phyloP scores from a whole-genome alignment of 805 yeast genomes.

The Lipomyces oligophaga region DNA sequence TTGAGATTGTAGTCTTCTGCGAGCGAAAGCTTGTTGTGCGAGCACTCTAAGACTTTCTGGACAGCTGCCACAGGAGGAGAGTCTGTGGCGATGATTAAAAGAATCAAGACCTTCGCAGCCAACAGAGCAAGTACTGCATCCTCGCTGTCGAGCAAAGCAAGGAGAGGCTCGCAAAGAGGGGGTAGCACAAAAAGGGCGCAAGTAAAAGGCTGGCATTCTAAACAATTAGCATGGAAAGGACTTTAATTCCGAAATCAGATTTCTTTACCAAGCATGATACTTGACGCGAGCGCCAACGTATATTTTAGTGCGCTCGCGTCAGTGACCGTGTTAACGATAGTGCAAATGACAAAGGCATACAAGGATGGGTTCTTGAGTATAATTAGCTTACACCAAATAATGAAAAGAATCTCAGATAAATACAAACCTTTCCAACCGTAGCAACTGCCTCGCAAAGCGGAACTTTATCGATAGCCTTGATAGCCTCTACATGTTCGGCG shows the following conservation, averaged over 20 bases:
- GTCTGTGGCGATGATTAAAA: conserved; percentile 41
- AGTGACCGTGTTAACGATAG: conserved; percentile 50
- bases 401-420: background rate
- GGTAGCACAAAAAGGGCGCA: conserved; percentile 11
- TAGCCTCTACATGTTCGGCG: conserved; percentile 61
- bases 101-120: conserved; percentile 51
- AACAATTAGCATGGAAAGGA: background rate
- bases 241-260: background rate
- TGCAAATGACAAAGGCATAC: conserved; percentile 15
- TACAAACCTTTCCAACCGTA: conserved; percentile 11
- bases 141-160: conserved; percentile 47
- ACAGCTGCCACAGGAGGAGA: conserved; percentile 37
- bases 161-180: conserved; percentile 8
- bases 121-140: conserved; percentile 59
- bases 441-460: conserved; percentile 28
- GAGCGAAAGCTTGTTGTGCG: conserved; percentile 34
- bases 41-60: conserved; percentile 40
- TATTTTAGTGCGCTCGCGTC: conserved; percentile 66
- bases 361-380: conserved; percentile 8
- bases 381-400: background rate
- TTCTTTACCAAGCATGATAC: conserved; percentile 39
- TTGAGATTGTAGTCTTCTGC: conserved; percentile 50
- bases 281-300: conserved; percentile 58
- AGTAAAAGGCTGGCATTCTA: conserved; percentile 9
- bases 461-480: conserved; percentile 51